Conservation (phyloP, 2,329 filamentous ascomycete species). For the Ophiostoma sp. region DNA sequence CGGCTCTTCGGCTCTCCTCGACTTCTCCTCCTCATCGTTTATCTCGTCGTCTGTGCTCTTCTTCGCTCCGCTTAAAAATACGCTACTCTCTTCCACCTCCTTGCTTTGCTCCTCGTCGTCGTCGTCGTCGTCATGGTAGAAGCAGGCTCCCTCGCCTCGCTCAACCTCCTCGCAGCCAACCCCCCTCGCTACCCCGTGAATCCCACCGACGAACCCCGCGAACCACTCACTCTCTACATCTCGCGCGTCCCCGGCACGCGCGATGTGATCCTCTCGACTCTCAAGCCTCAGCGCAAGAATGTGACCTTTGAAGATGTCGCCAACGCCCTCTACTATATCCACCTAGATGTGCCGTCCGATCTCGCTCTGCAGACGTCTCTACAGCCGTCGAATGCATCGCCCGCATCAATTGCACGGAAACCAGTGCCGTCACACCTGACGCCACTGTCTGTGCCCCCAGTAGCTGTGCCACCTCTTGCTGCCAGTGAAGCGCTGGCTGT, state of each 20-base stretch:
- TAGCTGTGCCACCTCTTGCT: neutral
- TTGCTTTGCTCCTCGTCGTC: neutral
- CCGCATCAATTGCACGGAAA: slow-evolving; percentile 42
- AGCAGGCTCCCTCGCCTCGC: slow-evolving; percentile 72
- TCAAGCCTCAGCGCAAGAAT: slow-evolving; percentile 82
- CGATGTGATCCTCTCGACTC: slow-evolving; percentile 87
- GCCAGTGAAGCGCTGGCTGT: neutral
- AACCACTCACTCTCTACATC: slow-evolving; percentile 81
- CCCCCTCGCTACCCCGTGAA: slow-evolving; percentile 81
- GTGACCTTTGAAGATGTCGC: slow-evolving; percentile 83
- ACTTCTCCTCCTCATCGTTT: neutral
- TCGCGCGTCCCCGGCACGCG: slow-evolving; percentile 85
- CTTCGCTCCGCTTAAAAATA: neutral
- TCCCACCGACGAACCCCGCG: slow-evolving; percentile 60
- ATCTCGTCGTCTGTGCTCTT: neutral
- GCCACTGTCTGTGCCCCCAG: neutral
- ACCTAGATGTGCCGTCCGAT: slow-evolving; percentile 63
- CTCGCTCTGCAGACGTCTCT: slow-evolving; percentile 35
- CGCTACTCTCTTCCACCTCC: neutral
- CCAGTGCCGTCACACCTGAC: slow-evolving; percentile 36
- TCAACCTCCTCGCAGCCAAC: slow-evolving; percentile 77
- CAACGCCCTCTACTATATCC: slow-evolving; percentile 85
- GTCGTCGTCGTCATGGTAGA: slow-evolving; percentile 46
- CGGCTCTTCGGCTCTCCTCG: neutral
- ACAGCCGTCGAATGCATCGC: slow-evolving; percentile 29